These are phyloP conservation scores for Withania somnifera DNA, from an alignment of 305 asterid species.

Conservation along the genomic window DNA sequence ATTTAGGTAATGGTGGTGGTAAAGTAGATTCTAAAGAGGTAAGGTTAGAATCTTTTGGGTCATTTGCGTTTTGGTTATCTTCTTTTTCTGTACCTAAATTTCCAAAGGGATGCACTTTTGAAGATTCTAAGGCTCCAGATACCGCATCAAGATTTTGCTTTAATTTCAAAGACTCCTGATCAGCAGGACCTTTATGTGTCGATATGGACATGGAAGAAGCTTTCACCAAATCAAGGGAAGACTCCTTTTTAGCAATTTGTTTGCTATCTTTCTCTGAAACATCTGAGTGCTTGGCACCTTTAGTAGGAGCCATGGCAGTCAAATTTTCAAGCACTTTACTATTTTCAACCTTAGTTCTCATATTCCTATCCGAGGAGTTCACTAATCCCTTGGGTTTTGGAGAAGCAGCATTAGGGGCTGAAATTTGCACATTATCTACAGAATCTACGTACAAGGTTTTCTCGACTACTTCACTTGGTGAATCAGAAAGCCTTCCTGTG, in stretches of 20 bases:
- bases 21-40: constrained; percentile 40
- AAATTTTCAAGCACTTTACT: constrained; percentile 8
- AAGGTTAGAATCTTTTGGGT: constrained; percentile 16
- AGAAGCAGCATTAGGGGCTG: constrained; percentile 11
- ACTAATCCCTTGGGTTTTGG: constrained; percentile 14
- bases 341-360: constrained; percentile 12
- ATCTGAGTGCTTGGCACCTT: constrained; percentile 4
- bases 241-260: constrained; percentile 1
- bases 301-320: constrained; percentile 2
- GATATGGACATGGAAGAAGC: constrained; percentile 7
- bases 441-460: constrained; percentile 49
- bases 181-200: constrained; percentile 3
- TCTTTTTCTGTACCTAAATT: constrained; percentile 12
- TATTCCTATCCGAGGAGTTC: constrained; percentile 7
- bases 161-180: constrained; percentile 12
- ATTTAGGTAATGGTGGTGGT: constrained; percentile 82
- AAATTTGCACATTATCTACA: constrained; percentile 19
- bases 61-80: constrained; percentile 7
- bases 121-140: constrained; percentile 2
- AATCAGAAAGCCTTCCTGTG: constrained; percentile 6
- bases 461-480: constrained; percentile 35
- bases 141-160: constrained; percentile 14
- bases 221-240: constrained; percentile 7
- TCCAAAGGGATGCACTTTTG: constrained; percentile 10
- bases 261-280: constrained; percentile 13